Evolutionary conservation across 352 stramenopile species (phyloP).

Genomic region (Phytophthora tubulina): DNA sequence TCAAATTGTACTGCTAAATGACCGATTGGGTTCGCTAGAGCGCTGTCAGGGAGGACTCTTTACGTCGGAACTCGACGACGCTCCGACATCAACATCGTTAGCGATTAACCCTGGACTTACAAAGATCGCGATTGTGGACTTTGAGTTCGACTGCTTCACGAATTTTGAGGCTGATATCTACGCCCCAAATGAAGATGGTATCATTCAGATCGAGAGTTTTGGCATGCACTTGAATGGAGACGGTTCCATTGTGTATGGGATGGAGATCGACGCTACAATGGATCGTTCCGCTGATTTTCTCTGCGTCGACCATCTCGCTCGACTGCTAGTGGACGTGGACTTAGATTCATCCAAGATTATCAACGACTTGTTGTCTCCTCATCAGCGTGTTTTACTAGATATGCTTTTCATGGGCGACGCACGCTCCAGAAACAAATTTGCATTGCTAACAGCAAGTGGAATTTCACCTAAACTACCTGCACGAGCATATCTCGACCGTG

Average conservation of each 20-base stretch:
- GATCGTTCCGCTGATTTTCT: constrained; percentile 97
- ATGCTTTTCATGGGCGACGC: constrained; percentile 97
- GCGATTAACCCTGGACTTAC: constrained; percentile 92
- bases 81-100: constrained; percentile 86
- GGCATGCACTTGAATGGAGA: constrained; percentile 89
- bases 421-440: constrained; percentile 96
- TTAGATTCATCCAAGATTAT: constrained; percentile 97
- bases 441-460: constrained; percentile 96
- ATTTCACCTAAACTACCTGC: constrained; percentile 96
- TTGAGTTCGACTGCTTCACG: constrained; percentile 97
- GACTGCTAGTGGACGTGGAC: constrained; percentile 96
- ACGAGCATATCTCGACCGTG: constrained; percentile 96
- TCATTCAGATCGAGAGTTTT: constrained; percentile 98
- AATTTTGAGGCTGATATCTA: constrained; percentile 99
- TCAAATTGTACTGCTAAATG: constrained; percentile 98
- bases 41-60: constrained; percentile 97
- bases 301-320: constrained; percentile 96
- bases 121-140: constrained; percentile 97
- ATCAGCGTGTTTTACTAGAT: constrained; percentile 95
- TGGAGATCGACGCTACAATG: constrained; percentile 97
- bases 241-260: constrained; percentile 88
- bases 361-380: constrained; percentile 94
- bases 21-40: constrained; percentile 96
- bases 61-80: constrained; percentile 93
- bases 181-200: constrained; percentile 91